Evolutionary conservation across 176 grass and related monocot genomes (phyloP).

Genomic region (Oryza glumipatula): DNA sequence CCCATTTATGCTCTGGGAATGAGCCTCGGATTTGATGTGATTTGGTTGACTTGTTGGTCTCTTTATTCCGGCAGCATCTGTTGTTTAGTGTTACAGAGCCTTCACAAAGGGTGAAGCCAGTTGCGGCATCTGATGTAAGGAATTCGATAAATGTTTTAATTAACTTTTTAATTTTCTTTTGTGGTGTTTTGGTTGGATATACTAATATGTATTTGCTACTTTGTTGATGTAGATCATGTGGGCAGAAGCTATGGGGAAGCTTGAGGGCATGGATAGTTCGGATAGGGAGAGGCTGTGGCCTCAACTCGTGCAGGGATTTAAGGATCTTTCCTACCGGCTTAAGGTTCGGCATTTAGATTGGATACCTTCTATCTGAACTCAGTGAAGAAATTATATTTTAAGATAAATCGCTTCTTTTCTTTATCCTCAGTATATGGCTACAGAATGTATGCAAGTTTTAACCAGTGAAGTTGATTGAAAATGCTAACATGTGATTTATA

Average conservation of each 20-base stretch:
- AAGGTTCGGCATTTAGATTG: slow-evolving; percentile 54
- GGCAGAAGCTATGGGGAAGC: slow-evolving; percentile 94
- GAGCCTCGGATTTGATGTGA: slow-evolving; percentile 7
- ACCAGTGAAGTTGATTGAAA: background rate
- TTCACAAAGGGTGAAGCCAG: slow-evolving; percentile 73
- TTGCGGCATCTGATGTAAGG: slow-evolving; percentile 88
- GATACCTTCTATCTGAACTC: background rate
- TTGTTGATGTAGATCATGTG: slow-evolving; percentile 79
- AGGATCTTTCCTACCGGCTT: slow-evolving; percentile 90
- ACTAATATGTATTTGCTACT: background rate
- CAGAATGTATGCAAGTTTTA: background rate
- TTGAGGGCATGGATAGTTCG: slow-evolving; percentile 89
- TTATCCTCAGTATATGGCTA: background rate
- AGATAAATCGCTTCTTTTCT: background rate
- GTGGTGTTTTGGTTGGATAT: slow-evolving; percentile 18
- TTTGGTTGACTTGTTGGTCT: slow-evolving; percentile 35
- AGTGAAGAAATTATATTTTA: background rate
- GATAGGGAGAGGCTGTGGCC: slow-evolving; percentile 96
- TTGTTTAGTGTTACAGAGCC: slow-evolving; percentile 90
- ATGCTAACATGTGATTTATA: slow-evolving; percentile 16
- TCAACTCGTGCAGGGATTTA: slow-evolving; percentile 94
- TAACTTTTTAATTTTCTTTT: slow-evolving; percentile 13
- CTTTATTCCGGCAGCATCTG: slow-evolving; percentile 68
- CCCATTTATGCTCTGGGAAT: slow-evolving; percentile 3
- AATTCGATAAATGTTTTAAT: slow-evolving; percentile 10